A percentile compares a stretch with the other conserved stretches of the same genome.
Conservation (phyloP, 768 basidiomycete genomes). For the Pisolithus microcarpus region DNA sequence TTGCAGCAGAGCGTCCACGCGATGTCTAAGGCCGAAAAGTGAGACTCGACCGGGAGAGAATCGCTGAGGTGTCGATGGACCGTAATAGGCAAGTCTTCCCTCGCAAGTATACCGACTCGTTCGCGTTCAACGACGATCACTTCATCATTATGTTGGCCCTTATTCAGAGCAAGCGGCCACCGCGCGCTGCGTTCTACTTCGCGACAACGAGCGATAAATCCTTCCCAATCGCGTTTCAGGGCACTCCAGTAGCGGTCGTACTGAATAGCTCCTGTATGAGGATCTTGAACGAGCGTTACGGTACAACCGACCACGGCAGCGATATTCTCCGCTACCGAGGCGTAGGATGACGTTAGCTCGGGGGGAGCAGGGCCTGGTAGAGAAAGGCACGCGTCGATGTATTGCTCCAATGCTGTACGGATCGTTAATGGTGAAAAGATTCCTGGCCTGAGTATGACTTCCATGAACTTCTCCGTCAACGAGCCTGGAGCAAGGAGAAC, state of each 20-base stretch:
- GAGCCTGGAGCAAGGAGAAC: slow-evolving; percentile 65
- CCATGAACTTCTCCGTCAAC: slow-evolving; percentile 71
- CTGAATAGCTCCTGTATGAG: slow-evolving; percentile 72
- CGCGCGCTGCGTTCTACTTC: slow-evolving; percentile 84
- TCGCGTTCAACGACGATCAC: slow-evolving; percentile 72
- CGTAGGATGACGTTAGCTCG: slow-evolving; percentile 55
- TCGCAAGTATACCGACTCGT: slow-evolving; percentile 55
- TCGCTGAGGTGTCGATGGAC: slow-evolving; percentile 44
- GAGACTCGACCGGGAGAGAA: slow-evolving; percentile 39
- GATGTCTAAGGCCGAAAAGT: slow-evolving; percentile 52
- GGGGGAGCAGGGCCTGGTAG: slow-evolving; percentile 51
- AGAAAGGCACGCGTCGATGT: slow-evolving; percentile 64
- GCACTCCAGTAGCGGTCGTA: slow-evolving; percentile 78
- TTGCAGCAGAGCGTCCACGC: slow-evolving; percentile 57
- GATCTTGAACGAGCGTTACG: slow-evolving; percentile 63
- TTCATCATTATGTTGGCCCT: slow-evolving; percentile 33
- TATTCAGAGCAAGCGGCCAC: slow-evolving; percentile 67
- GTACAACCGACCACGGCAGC: slow-evolving; percentile 83
- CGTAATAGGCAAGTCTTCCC: slow-evolving; percentile 61
- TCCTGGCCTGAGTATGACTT: slow-evolving; percentile 79
- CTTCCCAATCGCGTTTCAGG: slow-evolving; percentile 91
- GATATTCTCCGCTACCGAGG: slow-evolving; percentile 66
- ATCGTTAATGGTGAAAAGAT: slow-evolving; percentile 82
- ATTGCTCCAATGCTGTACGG: slow-evolving; percentile 75
- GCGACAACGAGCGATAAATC: slow-evolving; percentile 84